Base-by-base conservation (phyloP, 192 early-diverging fungal species). In the Umbelopsis sp. region DNA sequence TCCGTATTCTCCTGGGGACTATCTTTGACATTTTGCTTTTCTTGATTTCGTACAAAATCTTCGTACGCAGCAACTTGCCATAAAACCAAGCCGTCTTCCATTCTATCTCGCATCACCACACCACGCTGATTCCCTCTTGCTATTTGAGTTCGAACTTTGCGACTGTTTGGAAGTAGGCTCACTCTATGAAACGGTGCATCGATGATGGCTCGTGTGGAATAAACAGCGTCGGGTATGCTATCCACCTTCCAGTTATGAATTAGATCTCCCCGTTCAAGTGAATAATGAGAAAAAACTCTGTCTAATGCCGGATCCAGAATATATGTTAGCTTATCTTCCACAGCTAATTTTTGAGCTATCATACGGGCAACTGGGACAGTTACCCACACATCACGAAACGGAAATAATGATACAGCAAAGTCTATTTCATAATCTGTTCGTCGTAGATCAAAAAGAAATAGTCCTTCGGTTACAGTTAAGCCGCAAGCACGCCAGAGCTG, bases 1-100 rank as follows among this genome's bases (percentile, higher is more conserved):
- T 69, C 29, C 0, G 24, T 32, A n/a, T 34, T 5, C n/a, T 49
- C 47, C 17, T n/a, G 16, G n/a, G 20, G 47, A 21, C 1, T 49
- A 21, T 21, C 47, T 16, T 20, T 49, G 16, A 5, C 67, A 32
- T 65, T 50, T 10, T 51, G 14, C 24, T 50, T 69, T 7, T 32
- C 29, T 32, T 69, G 67, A 69, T 32, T 12, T 25, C 26, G 45
- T 20, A 78, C 14, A 31, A 74, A 78, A 6, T 74, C 69, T 31
- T 78, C 77, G 43, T 78, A 71, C 2, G 77, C 69, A 41, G 65
- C 62, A 7, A 71, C 72, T 66, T 78, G 77, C 77, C 77, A 78
- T 5, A 66, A 41, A n/a, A 74, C 69, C 45, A 78, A 25, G 0
- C 77, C 77, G 8, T 59, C 56, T 38, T 74, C 77, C n/a, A 70